Evolutionary conservation across 352 stramenopile species (phyloP).

Genomic region (Phytopythium litorale): DNA sequence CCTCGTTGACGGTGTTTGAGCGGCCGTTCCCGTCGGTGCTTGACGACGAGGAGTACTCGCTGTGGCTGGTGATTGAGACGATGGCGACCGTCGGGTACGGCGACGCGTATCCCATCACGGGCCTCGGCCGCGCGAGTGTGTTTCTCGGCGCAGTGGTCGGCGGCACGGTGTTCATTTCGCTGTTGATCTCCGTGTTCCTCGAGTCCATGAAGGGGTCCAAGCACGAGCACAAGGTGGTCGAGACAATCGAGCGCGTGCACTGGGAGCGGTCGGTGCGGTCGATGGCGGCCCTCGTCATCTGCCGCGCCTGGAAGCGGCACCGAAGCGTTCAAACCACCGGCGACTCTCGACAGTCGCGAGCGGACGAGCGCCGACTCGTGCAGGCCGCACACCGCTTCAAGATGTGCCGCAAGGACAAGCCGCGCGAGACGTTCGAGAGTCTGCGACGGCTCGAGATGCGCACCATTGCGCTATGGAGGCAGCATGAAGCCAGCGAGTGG

Average conservation of each 20-base stretch:
- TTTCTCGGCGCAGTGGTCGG: conserved; percentile 49
- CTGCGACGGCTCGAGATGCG: conserved; percentile 4
- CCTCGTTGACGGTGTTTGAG: conserved; percentile 54
- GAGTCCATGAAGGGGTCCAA: conserved; percentile 57
- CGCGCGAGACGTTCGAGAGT: conserved; percentile 10
- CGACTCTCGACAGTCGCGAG: background rate
- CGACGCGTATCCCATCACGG: conserved; percentile 51
- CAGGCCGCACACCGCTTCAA: conserved; percentile 13
- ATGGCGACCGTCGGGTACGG: conserved; percentile 63
- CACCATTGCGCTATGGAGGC: conserved; percentile 1
- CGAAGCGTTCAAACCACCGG: background rate
- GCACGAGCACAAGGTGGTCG: conserved; percentile 43
- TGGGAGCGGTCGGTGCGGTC: conserved; percentile 32
- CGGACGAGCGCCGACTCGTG: conserved; percentile 4
- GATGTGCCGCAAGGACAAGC: conserved; percentile 7
- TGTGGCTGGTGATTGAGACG: conserved; percentile 64
- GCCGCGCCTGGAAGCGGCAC: conserved; percentile 28
- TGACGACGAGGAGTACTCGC: conserved; percentile 48
- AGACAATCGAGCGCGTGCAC: conserved; percentile 33
- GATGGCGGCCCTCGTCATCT: conserved; percentile 30
- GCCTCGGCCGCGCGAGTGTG: conserved; percentile 35
- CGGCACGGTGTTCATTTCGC: conserved; percentile 43
- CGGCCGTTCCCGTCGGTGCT: conserved; percentile 51
- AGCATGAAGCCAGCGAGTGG: conserved; percentile 1
- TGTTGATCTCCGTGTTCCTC: conserved; percentile 67